Evolutionary conservation across 768 basidiomycete species (phyloP).

Genomic region (Mycena crocata): DNA sequence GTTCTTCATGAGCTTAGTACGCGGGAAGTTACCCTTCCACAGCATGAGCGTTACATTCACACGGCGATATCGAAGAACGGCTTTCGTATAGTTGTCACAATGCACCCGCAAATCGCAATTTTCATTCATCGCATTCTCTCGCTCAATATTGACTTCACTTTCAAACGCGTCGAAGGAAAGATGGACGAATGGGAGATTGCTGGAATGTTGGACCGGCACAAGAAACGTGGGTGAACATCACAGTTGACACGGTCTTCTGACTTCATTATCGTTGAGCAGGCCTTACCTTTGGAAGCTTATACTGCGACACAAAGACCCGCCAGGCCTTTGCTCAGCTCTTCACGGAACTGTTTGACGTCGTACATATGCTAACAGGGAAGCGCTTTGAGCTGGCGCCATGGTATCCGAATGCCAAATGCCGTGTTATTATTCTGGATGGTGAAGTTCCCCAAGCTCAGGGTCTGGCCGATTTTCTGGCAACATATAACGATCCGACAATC

Average conservation of each 20-base stretch:
- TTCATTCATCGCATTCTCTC: slow-evolving; percentile 24
- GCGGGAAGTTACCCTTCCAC: background rate
- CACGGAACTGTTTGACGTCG: slow-evolving; percentile 27
- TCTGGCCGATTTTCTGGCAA: background rate
- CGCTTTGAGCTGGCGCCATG: background rate
- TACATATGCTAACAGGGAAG: slow-evolving; percentile 27
- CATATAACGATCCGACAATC: background rate
- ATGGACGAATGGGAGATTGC: slow-evolving; percentile 38
- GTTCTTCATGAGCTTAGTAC: background rate
- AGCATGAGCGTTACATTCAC: slow-evolving; percentile 9
- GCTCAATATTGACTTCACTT: slow-evolving; percentile 36
- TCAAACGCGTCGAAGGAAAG: slow-evolving; percentile 35
- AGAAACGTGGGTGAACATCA: slow-evolving; percentile 4
- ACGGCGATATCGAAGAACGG: slow-evolving; percentile 12
- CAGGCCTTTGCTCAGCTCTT: slow-evolving; percentile 30
- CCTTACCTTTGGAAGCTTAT: slow-evolving; percentile 22
- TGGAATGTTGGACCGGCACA: slow-evolving; percentile 13
- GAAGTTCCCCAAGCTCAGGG: background rate
- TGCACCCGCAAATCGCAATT: slow-evolving; percentile 7
- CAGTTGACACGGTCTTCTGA: background rate
- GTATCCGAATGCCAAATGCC: background rate
- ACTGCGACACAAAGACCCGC: slow-evolving; percentile 28
- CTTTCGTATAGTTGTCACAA: slow-evolving; percentile 16
- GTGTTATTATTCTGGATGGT: background rate
- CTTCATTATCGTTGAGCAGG: background rate